Evolutionary conservation across 768 basidiomycete species (phyloP).

Genomic region (Pulveroboletus sp.): DNA sequence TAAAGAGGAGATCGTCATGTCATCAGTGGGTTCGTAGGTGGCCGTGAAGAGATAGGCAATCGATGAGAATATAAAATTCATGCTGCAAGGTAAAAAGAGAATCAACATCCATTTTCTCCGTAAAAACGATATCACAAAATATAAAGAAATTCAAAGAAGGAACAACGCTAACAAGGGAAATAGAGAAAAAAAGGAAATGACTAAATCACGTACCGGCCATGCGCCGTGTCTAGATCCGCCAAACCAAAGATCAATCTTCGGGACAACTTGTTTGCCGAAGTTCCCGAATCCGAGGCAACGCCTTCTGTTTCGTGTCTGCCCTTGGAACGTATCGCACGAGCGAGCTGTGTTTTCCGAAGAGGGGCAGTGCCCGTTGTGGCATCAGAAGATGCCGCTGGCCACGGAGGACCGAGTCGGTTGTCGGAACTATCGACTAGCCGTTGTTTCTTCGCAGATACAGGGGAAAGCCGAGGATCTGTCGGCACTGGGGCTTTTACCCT

Average conservation of each 20-base stretch:
- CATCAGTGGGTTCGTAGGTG: constrained; percentile 65
- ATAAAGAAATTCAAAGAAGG: not conserved
- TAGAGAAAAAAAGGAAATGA: not conserved
- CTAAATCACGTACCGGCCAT: constrained; percentile 52
- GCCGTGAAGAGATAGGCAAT: constrained; percentile 63
- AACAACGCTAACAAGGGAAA: not conserved
- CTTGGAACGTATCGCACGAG: constrained; percentile 29
- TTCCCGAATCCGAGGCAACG: constrained; percentile 14
- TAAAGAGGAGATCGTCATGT: constrained; percentile 66
- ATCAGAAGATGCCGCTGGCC: constrained; percentile 21
- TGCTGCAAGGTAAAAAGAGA: constrained; percentile 32
- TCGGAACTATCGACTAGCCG: constrained; percentile 17
- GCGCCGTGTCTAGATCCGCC: constrained; percentile 58
- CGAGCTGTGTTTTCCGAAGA: constrained; percentile 21
- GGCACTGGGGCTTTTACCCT: constrained; percentile 22
- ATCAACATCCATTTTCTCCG: constrained; percentile 7
- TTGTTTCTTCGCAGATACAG: constrained; percentile 23
- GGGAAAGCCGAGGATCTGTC: constrained; percentile 16
- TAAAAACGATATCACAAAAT: constrained; percentile 1
- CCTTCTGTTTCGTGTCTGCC: constrained; percentile 23
- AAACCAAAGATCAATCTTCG: constrained; percentile 34
- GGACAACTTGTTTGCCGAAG: constrained; percentile 18
- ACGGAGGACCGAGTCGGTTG: constrained; percentile 19
- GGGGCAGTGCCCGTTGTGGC: constrained; percentile 1
- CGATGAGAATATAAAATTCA: constrained; percentile 58